These are phyloP conservation scores for Nitzschia inconspicua DNA, from an alignment of 108 stramenopile species.

Conservation along the genomic window DNA sequence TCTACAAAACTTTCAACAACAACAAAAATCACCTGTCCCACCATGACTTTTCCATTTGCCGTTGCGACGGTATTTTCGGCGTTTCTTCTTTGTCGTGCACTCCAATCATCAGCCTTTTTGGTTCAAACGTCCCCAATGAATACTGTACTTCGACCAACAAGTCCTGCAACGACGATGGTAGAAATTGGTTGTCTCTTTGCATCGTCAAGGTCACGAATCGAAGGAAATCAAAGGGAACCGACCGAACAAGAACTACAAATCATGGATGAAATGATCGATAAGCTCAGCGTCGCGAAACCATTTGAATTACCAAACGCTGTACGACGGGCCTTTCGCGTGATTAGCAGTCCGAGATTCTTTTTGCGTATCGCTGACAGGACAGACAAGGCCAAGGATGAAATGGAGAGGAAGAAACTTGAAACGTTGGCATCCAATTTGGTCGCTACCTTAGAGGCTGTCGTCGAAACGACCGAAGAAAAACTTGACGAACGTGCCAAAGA, in stretches of 20 bases:
- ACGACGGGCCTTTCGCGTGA: constrained; percentile 73
- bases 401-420: constrained; percentile 57
- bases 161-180: no score
- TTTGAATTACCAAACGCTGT: constrained; percentile 87
- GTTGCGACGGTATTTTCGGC: not conserved
- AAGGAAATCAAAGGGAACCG: constrained; percentile 77
- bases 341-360: constrained; percentile 83
- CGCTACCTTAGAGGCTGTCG: constrained; percentile 71
- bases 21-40: no score
- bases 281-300: constrained; percentile 72
- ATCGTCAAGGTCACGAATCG: constrained; percentile 63
- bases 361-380: constrained; percentile 74
- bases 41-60: not conserved
- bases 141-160: no score
- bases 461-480: constrained; percentile 65
- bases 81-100: no score
- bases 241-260: constrained; percentile 56
- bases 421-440: constrained; percentile 76
- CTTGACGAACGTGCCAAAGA: constrained; percentile 79
- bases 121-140: no score
- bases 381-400: constrained; percentile 46
- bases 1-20: no score
- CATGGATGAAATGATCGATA: constrained; percentile 89
- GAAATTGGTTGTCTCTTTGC: no score
- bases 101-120: no score